phyloP scores from a whole-genome alignment of 805 yeast genomes.

The Barnettozyma sp. region DNA sequence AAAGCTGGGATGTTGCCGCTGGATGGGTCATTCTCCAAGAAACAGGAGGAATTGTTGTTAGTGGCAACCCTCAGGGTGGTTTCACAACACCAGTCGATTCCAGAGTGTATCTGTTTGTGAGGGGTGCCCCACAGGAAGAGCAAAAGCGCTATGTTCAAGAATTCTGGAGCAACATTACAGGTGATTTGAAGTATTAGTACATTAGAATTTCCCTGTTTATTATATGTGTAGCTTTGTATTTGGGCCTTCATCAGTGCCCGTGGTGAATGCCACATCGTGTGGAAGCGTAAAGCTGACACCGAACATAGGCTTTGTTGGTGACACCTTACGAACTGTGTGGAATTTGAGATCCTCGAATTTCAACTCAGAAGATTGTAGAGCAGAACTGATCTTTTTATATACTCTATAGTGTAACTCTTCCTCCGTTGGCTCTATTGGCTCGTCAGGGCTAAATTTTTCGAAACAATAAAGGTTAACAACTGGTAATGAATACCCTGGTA shows the following conservation, averaged over 20 bases:
- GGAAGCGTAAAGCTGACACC: slow-evolving; percentile 79
- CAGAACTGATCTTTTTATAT: slow-evolving; percentile 41
- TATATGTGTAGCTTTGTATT: too few species aligned
- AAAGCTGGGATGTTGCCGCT: slow-evolving; percentile 65
- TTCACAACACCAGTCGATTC: slow-evolving; percentile 45
- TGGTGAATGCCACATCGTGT: slow-evolving; percentile 54
- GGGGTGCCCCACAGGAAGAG: slow-evolving; percentile 38
- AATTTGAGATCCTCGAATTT: slow-evolving; percentile 47
- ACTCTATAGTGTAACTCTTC: slow-evolving; percentile 66
- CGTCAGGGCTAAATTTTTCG: slow-evolving; percentile 76
- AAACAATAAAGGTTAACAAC: slow-evolving; percentile 85
- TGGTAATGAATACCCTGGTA: slow-evolving; percentile 57
- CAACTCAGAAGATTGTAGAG: slow-evolving; percentile 37
- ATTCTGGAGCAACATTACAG: slow-evolving; percentile 45
- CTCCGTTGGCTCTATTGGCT: slow-evolving; percentile 54
- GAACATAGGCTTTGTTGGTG: slow-evolving; percentile 96
- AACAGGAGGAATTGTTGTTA: slow-evolving; percentile 52
- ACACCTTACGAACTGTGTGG: slow-evolving; percentile 87
- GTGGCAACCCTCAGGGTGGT: slow-evolving; percentile 40
- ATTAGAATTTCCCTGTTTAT: too few species aligned
- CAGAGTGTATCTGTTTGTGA: slow-evolving; percentile 50
- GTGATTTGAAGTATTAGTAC: slow-evolving; percentile 36
- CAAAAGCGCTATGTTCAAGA: slow-evolving; percentile 40
- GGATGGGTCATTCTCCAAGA: slow-evolving; percentile 57
- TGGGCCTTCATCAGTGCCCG: too few species aligned